Evolutionary conservation across 768 basidiomycete species (phyloP), one percentile per base, ranked within the genome.

Genomic region (Mycena albidolilacea): DNA sequence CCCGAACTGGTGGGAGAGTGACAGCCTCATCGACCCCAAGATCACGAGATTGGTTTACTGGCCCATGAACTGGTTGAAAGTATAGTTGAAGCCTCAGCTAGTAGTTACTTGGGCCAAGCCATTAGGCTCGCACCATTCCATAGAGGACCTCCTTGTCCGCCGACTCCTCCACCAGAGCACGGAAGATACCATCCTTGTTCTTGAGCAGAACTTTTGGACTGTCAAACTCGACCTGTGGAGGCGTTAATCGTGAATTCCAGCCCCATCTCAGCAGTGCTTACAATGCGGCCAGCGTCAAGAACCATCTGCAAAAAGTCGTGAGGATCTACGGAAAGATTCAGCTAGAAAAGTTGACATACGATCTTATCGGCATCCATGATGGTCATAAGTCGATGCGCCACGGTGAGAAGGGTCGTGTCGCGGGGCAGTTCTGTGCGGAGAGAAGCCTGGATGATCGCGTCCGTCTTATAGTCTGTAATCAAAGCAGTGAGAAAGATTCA

Each of bases 221-320:
- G 41, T 38, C 59, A 41, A 61, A 61, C 41, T 61, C 59, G 7
- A 61, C 59, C 59, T 61, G 14, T 23, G 23, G 9, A 54, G 6
- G 10, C 23, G 30, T 54, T 30, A 15, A 14, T 54, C 37, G n/a
- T 21, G 2, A 19, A 37, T 35, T 23, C 35, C 21, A 61, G 17
- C 41, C 37, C 0, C 2, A 43, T 21, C 15, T 3, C 38, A 59
- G 7, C 8, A 8, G 41, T 4, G 17, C 59, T 17, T n/a, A 79
- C 80, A 41, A 88, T 74, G 66, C 82, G 80, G 1, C 87, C 87
- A 9, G 83, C 85, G 44, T 86, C 86, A 7, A 88, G 80, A 15
- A 82, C 80, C 79, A 88, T 79, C 80, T 81, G 64, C 11, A 46
- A 9, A 39, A 19, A 21, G 10, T 8, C 9, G 8, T 70, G 12